Percentiles rank a stretch among this genome's conserved stretches.
These are phyloP conservation scores for Fusarium chaquense DNA, from an alignment of 2,329 filamentous ascomycete genomes.

Conservation along the genomic window DNA sequence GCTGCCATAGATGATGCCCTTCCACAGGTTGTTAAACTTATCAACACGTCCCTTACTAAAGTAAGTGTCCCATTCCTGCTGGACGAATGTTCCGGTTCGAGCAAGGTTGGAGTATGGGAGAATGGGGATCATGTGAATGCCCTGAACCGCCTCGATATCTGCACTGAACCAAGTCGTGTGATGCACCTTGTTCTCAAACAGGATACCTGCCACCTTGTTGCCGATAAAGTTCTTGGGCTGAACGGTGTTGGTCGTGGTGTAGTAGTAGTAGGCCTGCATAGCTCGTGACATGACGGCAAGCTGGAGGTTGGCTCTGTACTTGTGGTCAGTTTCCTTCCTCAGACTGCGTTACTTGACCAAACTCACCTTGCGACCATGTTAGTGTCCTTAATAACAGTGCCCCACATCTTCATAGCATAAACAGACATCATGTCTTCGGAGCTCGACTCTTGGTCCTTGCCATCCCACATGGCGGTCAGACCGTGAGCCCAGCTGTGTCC, in stretches of 20 bases:
- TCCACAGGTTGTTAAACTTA: slow-evolving; percentile 81
- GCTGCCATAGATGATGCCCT: slow-evolving; percentile 85
- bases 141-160: slow-evolving; percentile 77
- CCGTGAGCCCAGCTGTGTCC: slow-evolving; percentile 95
- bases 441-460: slow-evolving; percentile 87
- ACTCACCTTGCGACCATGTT: slow-evolving; percentile 80
- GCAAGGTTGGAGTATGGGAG: slow-evolving; percentile 75
- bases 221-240: slow-evolving; percentile 82
- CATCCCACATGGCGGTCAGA: slow-evolving; percentile 76
- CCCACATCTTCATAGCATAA: slow-evolving; percentile 96
- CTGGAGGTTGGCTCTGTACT: slow-evolving; percentile 78
- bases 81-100: slow-evolving; percentile 76
- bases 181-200: slow-evolving; percentile 97
- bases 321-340: slow-evolving; percentile 9
- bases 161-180: slow-evolving; percentile 90
- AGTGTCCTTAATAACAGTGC: slow-evolving; percentile 77
- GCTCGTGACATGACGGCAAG: slow-evolving; percentile 80
- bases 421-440: slow-evolving; percentile 91
- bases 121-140: slow-evolving; percentile 87
- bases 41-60: slow-evolving; percentile 78
- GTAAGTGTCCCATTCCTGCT: slow-evolving; percentile 83
- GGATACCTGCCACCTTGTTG: slow-evolving; percentile 78
- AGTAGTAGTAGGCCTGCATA: slow-evolving; percentile 85
- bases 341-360: neutral
- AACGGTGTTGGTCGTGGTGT: slow-evolving; percentile 73